Conservation (phyloP, 352 stramenopile species). For the Phytophthora chlamydospora region DNA sequence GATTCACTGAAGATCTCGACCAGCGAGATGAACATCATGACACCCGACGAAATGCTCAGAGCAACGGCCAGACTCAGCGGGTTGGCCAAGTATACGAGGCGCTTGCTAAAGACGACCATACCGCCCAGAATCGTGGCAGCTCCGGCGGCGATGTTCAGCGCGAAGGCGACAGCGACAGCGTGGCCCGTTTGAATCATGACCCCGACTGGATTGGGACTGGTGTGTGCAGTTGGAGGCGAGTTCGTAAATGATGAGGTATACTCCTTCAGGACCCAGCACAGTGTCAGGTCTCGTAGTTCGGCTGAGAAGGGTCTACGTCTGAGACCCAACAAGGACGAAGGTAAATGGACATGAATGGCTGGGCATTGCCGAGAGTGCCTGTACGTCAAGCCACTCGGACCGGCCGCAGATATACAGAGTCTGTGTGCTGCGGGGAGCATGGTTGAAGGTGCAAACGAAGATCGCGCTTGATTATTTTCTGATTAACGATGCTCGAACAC, state of each 20-base stretch:
- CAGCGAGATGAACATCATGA: conserved; percentile 26
- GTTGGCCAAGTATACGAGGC: conserved; percentile 21
- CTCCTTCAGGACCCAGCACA: too few species aligned
- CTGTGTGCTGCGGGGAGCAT: too few species aligned
- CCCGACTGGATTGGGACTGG: not conserved
- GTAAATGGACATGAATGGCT: conserved; percentile 3
- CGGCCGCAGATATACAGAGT: too few species aligned
- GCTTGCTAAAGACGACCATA: conserved; percentile 26
- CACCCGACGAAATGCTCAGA: conserved; percentile 15
- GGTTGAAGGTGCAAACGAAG: not conserved
- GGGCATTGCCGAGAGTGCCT: not conserved
- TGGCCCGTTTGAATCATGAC: conserved; percentile 22
- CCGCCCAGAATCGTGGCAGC: conserved; percentile 16
- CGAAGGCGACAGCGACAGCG: conserved; percentile 10
- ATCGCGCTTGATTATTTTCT: not conserved
- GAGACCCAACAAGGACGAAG: not conserved
- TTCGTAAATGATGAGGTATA: conserved; percentile 5
- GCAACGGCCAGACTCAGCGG: conserved; percentile 18
- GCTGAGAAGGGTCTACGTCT: too few species aligned
- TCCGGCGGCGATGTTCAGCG: conserved; percentile 12
- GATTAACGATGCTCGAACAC: not conserved
- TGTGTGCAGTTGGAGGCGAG: conserved; percentile 4
- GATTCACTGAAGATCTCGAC: conserved; percentile 23
- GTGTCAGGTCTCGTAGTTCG: too few species aligned
- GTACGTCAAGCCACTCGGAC: not conserved